Conservation (phyloP, 345 rosid species). For the Melastoma malabathricum region DNA sequence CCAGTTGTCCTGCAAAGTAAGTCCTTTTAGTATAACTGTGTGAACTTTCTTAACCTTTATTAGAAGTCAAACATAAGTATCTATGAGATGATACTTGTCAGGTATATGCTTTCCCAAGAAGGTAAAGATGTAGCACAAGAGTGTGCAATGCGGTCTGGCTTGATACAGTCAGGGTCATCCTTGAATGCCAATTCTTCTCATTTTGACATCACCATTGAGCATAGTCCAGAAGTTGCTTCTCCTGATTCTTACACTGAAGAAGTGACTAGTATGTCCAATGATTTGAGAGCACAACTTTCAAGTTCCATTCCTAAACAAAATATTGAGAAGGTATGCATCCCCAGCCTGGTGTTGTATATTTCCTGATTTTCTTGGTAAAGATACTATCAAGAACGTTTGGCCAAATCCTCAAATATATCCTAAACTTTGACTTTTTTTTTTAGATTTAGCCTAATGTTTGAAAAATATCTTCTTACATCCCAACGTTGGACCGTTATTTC, state of each 20-base stretch:
- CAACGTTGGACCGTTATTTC: no score
- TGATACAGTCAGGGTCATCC: constrained; percentile 27
- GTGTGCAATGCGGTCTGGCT: constrained; percentile 56
- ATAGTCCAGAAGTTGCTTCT: constrained; percentile 14
- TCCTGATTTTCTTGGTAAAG: background rate
- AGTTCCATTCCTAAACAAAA: constrained; percentile 32
- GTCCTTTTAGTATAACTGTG: no score
- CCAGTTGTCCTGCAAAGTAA: constrained; percentile 92
- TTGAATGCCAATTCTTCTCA: constrained; percentile 20
- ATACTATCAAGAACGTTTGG: no score
- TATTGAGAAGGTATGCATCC: constrained; percentile 35
- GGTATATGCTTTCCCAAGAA: constrained; percentile 81
- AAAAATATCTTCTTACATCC: no score
- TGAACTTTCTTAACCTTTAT: no score
- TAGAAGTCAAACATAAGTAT: no score
- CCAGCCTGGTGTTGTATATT: background rate
- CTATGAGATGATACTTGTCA: constrained; percentile 7
- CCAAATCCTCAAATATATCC: no score
- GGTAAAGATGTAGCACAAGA: constrained; percentile 66
- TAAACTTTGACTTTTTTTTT: no score
- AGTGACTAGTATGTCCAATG: constrained; percentile 9
- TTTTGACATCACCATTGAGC: constrained; percentile 10
- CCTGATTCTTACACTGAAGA: constrained; percentile 15
- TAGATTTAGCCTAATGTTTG: no score
- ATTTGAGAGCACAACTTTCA: constrained; percentile 19